Evolutionary conservation across 495 filamentous ascomycete species (phyloP), one percentile per base, ranked within the genome.

Genomic region (Sabuloglossum arenarium): DNA sequence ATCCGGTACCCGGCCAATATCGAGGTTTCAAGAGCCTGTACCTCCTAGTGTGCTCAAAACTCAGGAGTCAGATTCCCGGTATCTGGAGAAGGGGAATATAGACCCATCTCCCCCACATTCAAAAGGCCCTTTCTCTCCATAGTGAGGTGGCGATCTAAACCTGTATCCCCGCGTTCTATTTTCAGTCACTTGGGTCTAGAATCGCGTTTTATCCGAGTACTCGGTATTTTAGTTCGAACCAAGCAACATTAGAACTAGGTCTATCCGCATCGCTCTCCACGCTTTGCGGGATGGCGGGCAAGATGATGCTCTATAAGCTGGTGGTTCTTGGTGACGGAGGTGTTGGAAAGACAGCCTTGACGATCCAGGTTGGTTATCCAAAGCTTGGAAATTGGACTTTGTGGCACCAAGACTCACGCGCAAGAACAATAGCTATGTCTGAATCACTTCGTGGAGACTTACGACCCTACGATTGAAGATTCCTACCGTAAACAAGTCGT

Each of bases 401-500:
- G 30, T 30, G 30, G 5, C 30, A 54, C 31, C 31, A 11, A 54
- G 14, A 59, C 54, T 53, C 52, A 46, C 59, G 58, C 46, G 39
- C 43, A 42, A 52, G 58, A 11, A 45, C 54, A 25, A 32, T 64
- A 86, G 82, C 69, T 86, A 45, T 86, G 82, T 64, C 65, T 86
- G 31, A 85, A 86, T 64, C 83, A 87, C 65, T 87, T 86, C 61
- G 80, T 85, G 62, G 82, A 86, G 67, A 86, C 81, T 66, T 98
- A 98, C 68, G 91, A 98, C 69, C 91, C 91, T 27, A 97, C 87
- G 59, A 94, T 94, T 65, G 87, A 94, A 71, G 87, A 98, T 63
- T 96, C 90, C 16, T 98, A 98, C 69, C 81, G 91, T 60, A 97
- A 96, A 72, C 93, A 97, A 71, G 89, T 94, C 56, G 90, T 96